Percentiles rank a stretch among this genome's conserved stretches.
These are phyloP conservation scores for Aspergillus aculeatus DNA, from an alignment of 2,329 filamentous ascomycete genomes.

Conservation along the genomic window DNA sequence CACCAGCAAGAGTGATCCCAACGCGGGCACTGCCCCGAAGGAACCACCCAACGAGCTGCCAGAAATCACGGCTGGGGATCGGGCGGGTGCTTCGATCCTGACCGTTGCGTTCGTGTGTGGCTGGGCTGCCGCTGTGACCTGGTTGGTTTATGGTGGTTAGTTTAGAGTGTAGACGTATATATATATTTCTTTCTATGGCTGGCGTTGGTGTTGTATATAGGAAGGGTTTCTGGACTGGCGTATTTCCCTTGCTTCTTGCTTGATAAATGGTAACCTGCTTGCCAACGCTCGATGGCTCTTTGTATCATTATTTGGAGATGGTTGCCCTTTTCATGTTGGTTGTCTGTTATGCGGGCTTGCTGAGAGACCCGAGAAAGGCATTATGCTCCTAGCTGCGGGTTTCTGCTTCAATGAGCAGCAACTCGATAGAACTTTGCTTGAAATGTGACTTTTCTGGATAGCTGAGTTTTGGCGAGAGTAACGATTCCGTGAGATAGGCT, in stretches of 20 bases:
- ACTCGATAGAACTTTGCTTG: no score
- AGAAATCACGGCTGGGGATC: slow-evolving; percentile 35
- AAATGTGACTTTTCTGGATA: no score
- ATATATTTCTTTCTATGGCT: slow-evolving; percentile 1
- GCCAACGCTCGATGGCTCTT: no score
- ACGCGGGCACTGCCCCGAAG: slow-evolving; percentile 35
- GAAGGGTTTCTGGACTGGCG: neutral
- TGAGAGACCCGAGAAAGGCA: no score
- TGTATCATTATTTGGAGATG: no score
- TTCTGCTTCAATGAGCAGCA: no score
- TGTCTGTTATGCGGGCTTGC: neutral
- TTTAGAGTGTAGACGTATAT: slow-evolving; percentile 3
- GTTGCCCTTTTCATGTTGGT: neutral
- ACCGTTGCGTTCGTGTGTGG: slow-evolving; percentile 31
- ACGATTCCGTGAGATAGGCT: no score
- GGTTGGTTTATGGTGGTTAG: slow-evolving; percentile 31
- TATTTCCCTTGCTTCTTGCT: neutral
- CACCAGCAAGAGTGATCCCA: slow-evolving; percentile 52
- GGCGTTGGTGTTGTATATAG: neutral
- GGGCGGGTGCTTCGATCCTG: slow-evolving; percentile 37
- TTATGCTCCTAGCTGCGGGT: no score
- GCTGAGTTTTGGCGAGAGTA: no score
- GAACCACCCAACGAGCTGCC: slow-evolving; percentile 12
- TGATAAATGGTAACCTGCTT: neutral
- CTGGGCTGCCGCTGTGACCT: slow-evolving; percentile 30